Evolutionary conservation across 1,284 basidiomycete species (phyloP), one percentile per base, ranked within the genome.

Genomic region (Ustilago trichophora): DNA sequence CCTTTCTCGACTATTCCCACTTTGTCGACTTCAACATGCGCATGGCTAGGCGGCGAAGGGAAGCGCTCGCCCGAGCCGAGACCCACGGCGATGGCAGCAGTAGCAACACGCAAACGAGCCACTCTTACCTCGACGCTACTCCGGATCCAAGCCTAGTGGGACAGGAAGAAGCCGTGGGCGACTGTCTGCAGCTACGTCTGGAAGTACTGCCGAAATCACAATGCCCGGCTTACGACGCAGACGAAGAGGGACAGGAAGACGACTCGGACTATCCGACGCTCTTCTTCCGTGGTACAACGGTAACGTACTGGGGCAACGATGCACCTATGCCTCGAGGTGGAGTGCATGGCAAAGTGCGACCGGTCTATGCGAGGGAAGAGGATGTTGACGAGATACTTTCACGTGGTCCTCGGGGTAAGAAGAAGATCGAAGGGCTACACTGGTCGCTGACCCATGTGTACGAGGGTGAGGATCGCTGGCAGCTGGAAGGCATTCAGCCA

Each of bases 391-490:
- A 52, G 40, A 44, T 57, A 31, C 26, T 63, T 33, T 47, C 53
- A 2, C 43, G 24, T 15, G 53, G 53, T 21, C 49, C 51, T 4
- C 12, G 60, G 1, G 57, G 50, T 3, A 58, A 54, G 47, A 49
- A 49, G 25, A 49, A 47, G 47, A 49, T 74, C 31, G 63, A 62
- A 13, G 72, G 55, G 0, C 10, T 74, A 22, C 72, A 74, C 29
- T 72, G 68, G 69, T 56, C 59, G 6, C n/a, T 74, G 12, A 66
- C 62, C 25, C 72, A 74, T 29, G 52, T 59, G 5, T 72, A 74
- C 40, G 72, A 74, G n/a, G 69, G 69, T 12, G 63, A 68, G 37
- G 72, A 74, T 35, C 47, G 72, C 13, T 74, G 72, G 69, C 53
- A 60, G 48, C 38, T 72, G 32, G 65, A 66, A 25, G 64, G 64